Conservation (phyloP, 352 stramenopile species). For the Globisporangium mamillatum region DNA sequence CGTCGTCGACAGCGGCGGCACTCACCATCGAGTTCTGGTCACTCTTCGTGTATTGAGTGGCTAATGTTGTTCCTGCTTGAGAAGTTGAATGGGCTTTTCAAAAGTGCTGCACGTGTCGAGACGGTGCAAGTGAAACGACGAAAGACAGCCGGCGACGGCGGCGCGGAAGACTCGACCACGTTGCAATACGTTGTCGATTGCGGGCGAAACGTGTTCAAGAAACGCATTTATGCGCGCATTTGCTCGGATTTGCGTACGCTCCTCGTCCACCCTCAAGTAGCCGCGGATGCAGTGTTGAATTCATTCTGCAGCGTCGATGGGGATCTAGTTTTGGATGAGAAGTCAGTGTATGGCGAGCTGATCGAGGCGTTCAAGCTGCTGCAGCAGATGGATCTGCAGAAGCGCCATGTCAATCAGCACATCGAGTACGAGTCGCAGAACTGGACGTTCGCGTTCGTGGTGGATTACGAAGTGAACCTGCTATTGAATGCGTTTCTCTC, state of each 20-base stretch:
- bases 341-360: conserved; percentile 54
- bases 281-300: conserved; percentile 50
- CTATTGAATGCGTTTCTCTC: conserved; percentile 64
- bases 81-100: conserved; percentile 64
- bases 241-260: conserved; percentile 79
- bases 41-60: conserved; percentile 51
- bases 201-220: conserved; percentile 69
- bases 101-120: conserved; percentile 56
- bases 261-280: conserved; percentile 64
- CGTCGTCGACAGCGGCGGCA: conserved; percentile 5
- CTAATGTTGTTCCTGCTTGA: conserved; percentile 65
- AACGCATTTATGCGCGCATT: conserved; percentile 73
- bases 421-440: conserved; percentile 84
- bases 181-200: conserved; percentile 45
- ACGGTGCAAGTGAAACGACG: conserved; percentile 34
- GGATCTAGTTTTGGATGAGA: conserved; percentile 23
- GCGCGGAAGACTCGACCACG: conserved; percentile 6
- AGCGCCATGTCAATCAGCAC: conserved; percentile 58
- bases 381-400: conserved; percentile 83
- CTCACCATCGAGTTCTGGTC: neutral
- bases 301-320: conserved; percentile 48
- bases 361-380: conserved; percentile 61
- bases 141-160: conserved; percentile 13
- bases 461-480: conserved; percentile 83
- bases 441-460: conserved; percentile 81